These are phyloP conservation scores for Shiraia sp. DNA, from an alignment of 2,329 filamentous ascomycete genomes.

Conservation along the genomic window DNA sequence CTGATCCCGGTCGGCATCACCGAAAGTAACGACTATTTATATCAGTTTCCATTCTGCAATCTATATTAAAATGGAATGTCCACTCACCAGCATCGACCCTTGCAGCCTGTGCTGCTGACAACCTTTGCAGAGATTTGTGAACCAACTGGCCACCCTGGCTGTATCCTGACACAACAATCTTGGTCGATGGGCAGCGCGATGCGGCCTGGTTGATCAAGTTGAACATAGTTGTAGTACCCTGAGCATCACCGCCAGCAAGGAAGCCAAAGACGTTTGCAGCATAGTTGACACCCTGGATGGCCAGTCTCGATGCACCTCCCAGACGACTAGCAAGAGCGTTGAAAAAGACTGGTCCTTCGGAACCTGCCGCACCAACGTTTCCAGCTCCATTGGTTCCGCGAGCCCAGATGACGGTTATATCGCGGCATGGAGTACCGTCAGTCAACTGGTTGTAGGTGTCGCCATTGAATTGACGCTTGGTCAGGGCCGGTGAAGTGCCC, in stretches of 20 bases:
- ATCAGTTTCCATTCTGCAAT: neutral
- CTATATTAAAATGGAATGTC: neutral
- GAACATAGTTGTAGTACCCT: conserved; percentile 50
- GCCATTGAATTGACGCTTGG: conserved; percentile 13
- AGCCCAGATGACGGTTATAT: conserved; percentile 58
- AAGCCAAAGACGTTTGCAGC: conserved; percentile 50
- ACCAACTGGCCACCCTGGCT: conserved; percentile 49
- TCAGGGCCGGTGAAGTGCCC: conserved; percentile 8
- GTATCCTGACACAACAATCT: conserved; percentile 36
- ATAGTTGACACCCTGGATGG: conserved; percentile 60
- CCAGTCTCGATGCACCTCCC: conserved; percentile 47
- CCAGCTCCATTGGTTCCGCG: conserved; percentile 58
- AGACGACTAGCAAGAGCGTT: conserved; percentile 47
- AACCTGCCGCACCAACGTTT: conserved; percentile 54
- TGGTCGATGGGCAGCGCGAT: conserved; percentile 31
- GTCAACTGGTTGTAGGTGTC: conserved; percentile 6
- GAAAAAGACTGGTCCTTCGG: conserved; percentile 54
- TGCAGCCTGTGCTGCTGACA: conserved; percentile 23
- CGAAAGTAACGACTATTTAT: conserved; percentile 39
- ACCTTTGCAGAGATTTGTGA: conserved; percentile 49
- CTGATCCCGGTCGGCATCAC: conserved; percentile 41
- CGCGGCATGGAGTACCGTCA: conserved; percentile 41
- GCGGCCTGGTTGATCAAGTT: conserved; percentile 31
- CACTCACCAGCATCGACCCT: conserved; percentile 27
- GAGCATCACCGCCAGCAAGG: conserved; percentile 49